phyloP scores from a whole-genome alignment of 352 stramenopile species.

The Phytophthora rubi region DNA sequence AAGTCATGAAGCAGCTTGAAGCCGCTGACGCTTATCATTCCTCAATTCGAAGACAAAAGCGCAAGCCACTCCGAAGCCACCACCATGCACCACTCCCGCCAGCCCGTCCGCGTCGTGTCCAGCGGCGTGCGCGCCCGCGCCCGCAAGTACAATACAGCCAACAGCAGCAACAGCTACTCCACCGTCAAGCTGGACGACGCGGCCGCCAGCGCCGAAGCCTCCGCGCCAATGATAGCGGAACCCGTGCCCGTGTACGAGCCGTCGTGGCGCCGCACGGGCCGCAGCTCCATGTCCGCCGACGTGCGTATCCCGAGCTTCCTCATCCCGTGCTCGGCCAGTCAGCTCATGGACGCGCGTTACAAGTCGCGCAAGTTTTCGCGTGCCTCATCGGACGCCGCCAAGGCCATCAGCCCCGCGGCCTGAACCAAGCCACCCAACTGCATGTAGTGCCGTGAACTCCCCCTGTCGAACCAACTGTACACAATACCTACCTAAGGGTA shows the following conservation, averaged over 20 bases:
- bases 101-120: slow-evolving; percentile 26
- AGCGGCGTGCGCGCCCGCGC: slow-evolving; percentile 15
- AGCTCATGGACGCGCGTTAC: slow-evolving; percentile 68
- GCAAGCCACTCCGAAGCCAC: slow-evolving; percentile 9
- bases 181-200: slow-evolving; percentile 8
- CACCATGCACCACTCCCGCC: slow-evolving; percentile 25
- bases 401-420: slow-evolving; percentile 23
- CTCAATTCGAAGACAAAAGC: slow-evolving; percentile 9
- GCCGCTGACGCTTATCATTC: slow-evolving; percentile 15
- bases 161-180: slow-evolving; percentile 2
- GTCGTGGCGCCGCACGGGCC: slow-evolving; percentile 29
- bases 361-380: slow-evolving; percentile 33
- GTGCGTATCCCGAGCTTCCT: slow-evolving; percentile 66
- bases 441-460: neutral
- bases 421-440: slow-evolving; percentile 2
- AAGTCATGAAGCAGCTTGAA: slow-evolving; percentile 13
- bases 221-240: neutral
- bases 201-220: neutral
- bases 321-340: slow-evolving; percentile 57
- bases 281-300: slow-evolving; percentile 42
- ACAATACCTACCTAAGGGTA: no score
- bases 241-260: slow-evolving; percentile 24
- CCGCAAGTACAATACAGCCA: slow-evolving; percentile 22
- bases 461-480: neutral
- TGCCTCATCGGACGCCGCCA: neutral